A percentile compares a stretch with the other conserved stretches of the same genome.
These are phyloP conservation scores for Teunomyces gatunensis DNA, from an alignment of 805 yeast species.

Conservation along the genomic window DNA sequence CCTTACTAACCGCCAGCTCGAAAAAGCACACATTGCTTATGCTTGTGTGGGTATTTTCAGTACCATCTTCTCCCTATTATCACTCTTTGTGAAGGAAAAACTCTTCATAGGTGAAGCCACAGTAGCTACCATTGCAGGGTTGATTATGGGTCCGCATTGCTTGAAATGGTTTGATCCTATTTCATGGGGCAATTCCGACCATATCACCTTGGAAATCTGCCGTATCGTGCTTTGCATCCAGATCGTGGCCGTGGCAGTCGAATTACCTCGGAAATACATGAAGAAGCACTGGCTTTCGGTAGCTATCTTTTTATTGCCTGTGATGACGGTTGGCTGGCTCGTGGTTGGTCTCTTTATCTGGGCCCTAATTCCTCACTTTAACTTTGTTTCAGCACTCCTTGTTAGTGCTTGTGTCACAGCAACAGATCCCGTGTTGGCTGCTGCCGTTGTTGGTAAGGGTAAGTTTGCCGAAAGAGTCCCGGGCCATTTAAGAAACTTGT, in stretches of 20 bases:
- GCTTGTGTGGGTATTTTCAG: constrained; percentile 85
- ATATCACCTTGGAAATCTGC: constrained; percentile 77
- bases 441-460: constrained; percentile 94
- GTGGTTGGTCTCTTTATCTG: constrained; percentile 77
- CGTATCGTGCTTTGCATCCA: constrained; percentile 82
- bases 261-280: constrained; percentile 87
- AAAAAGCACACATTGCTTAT: constrained; percentile 79
- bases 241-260: constrained; percentile 93
- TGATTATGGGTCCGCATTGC: constrained; percentile 86
- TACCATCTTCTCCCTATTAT: constrained; percentile 74
- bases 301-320: constrained; percentile 70
- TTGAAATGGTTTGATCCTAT: constrained; percentile 79
- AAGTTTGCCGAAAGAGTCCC: constrained; percentile 89
- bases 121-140: constrained; percentile 80
- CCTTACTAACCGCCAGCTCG: constrained; percentile 29
- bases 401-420: constrained; percentile 91
- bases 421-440: constrained; percentile 92
- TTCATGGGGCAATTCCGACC: constrained; percentile 83
- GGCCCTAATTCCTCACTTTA: constrained; percentile 69
- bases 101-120: constrained; percentile 90
- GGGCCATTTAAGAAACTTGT: constrained; percentile 81
- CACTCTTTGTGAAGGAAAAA: constrained; percentile 78
- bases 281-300: constrained; percentile 79
- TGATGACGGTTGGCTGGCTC: constrained; percentile 90
- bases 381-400: constrained; percentile 67